Conservation (phyloP, 176 grass and related monocot genomes). For the Stipa capillata region DNA sequence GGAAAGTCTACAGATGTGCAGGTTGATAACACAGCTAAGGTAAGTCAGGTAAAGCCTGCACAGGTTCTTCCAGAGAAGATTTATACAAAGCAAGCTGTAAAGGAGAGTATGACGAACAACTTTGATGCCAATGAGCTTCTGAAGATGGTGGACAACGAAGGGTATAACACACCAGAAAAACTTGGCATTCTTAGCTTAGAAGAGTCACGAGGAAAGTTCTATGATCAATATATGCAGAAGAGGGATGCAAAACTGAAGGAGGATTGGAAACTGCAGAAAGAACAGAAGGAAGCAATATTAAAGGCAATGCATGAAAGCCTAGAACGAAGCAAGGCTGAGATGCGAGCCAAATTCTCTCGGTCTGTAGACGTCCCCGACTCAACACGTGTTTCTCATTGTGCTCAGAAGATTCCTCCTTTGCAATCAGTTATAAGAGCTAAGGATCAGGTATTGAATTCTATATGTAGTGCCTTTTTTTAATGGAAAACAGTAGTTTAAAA, state of each 20-base stretch:
- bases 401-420: constrained; percentile 44
- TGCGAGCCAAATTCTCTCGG: constrained; percentile 59
- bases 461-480: background rate
- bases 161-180: constrained; percentile 41
- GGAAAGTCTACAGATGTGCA: constrained; percentile 37
- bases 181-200: constrained; percentile 54
- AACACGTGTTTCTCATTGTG: constrained; percentile 17
- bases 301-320: constrained; percentile 87
- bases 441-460: constrained; percentile 41
- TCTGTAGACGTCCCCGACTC: constrained; percentile 35
- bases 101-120: constrained; percentile 34
- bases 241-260: constrained; percentile 86
- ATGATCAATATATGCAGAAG: constrained; percentile 91
- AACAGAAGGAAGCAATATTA: constrained; percentile 76
- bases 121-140: constrained; percentile 60
- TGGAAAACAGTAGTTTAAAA: background rate
- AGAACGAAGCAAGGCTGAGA: constrained; percentile 76
- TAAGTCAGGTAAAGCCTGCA: constrained; percentile 39
- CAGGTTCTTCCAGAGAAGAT: constrained; percentile 32
- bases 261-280: constrained; percentile 65
- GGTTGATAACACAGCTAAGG: constrained; percentile 41
- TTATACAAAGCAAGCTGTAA: constrained; percentile 31
- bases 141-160: constrained; percentile 63
- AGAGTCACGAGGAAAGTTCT: constrained; percentile 88
- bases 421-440: constrained; percentile 48